These are phyloP conservation scores for Trichoderma orchidacearum DNA, from an alignment of 495 filamentous ascomycete genomes.

Conservation along the genomic window DNA sequence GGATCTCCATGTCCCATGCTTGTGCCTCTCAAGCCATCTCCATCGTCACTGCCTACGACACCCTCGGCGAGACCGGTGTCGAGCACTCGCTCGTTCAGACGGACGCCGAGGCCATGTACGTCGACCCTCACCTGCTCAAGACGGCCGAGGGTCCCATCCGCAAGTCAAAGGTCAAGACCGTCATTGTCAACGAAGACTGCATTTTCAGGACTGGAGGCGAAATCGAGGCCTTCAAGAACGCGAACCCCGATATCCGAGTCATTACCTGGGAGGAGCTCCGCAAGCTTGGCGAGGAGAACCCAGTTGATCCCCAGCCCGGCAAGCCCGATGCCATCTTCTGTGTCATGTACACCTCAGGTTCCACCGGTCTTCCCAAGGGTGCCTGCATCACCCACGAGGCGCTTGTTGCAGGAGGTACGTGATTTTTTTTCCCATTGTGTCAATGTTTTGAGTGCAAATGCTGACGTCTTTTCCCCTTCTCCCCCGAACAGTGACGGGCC, in stretches of 20 bases:
- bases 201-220: conserved; percentile 23
- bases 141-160: conserved; percentile 26
- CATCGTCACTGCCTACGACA: conserved; percentile 89
- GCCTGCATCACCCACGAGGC: conserved; percentile 67
- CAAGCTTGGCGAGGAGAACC: conserved; percentile 49
- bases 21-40: conserved; percentile 84
- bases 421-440: neutral
- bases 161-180: conserved; percentile 23
- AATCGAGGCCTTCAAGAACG: conserved; percentile 26
- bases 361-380: conserved; percentile 81
- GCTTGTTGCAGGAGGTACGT: conserved; percentile 48
- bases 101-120: conserved; percentile 44
- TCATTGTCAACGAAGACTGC: conserved; percentile 31
- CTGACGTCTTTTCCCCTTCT: conserved; percentile 13
- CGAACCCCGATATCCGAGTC: conserved; percentile 24
- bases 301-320: conserved; percentile 51
- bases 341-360: conserved; percentile 93
- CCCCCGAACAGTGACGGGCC: conserved; percentile 19
- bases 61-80: conserved; percentile 46
- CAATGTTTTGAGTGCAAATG: conserved; percentile 9
- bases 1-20: conserved; percentile 43
- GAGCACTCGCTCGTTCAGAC: conserved; percentile 49
- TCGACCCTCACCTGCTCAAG: conserved; percentile 46
- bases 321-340: conserved; percentile 59
- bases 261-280: conserved; percentile 30